A percentile compares a stretch with the other conserved stretches of the same genome.
Conservation (phyloP, 306 rosid genomes). For the Benincasa hispida region DNA sequence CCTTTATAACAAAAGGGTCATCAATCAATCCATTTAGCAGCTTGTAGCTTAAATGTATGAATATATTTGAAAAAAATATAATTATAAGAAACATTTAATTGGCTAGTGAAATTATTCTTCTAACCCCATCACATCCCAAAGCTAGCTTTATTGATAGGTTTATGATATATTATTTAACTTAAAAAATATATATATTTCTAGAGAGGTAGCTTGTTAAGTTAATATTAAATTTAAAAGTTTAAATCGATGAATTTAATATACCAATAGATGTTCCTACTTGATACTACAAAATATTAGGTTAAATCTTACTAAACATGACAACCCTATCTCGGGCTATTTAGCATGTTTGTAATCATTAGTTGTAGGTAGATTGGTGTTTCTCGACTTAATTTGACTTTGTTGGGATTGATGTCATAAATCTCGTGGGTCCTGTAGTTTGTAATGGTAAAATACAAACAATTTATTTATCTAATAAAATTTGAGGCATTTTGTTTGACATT, state of each 20-base stretch:
- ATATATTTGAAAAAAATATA: not conserved
- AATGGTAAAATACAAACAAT: no score
- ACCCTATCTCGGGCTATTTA: not conserved
- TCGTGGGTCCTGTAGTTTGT: no score
- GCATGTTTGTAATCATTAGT: not conserved
- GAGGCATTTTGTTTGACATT: no score
- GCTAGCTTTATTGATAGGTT: not conserved
- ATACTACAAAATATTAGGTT: not conserved
- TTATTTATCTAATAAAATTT: no score
- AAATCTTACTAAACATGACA: not conserved
- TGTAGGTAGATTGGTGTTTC: no score
- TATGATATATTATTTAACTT: not conserved
- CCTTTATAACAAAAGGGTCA: not conserved
- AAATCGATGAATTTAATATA: not conserved
- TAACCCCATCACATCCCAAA: not conserved
- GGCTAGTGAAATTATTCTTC: not conserved
- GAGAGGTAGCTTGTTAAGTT: not conserved
- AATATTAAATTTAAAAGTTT: not conserved
- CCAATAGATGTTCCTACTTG: not conserved
- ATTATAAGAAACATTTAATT: not conserved
- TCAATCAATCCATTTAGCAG: not conserved
- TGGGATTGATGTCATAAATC: no score
- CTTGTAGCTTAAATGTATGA: not conserved
- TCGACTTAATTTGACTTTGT: no score
- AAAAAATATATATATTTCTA: not conserved